These are phyloP conservation scores for Thalassiosira livingstoniorum DNA, from an alignment of 352 stramenopile species.

Conservation along the genomic window DNA sequence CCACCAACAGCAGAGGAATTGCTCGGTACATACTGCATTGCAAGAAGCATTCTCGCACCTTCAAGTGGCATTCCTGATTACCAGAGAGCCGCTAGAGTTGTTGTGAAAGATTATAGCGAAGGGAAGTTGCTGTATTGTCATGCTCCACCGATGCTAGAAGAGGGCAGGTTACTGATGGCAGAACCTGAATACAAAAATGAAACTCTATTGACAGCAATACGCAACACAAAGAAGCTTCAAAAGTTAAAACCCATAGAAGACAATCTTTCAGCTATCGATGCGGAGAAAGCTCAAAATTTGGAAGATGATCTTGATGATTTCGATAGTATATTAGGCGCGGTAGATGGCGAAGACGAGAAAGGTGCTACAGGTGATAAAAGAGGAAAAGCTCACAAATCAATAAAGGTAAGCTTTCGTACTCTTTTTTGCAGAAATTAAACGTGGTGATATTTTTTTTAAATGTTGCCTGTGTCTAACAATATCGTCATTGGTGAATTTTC, in stretches of 20 bases:
- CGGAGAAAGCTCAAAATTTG: slow-evolving; percentile 34
- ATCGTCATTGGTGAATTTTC: slow-evolving; percentile 60
- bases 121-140: slow-evolving; percentile 98
- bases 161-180: slow-evolving; percentile 30
- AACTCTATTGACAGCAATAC: slow-evolving; percentile 75
- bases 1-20: slow-evolving; percentile 87
- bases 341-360: slow-evolving; percentile 52
- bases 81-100: slow-evolving; percentile 92
- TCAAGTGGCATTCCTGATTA: slow-evolving; percentile 95
- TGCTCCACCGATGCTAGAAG: slow-evolving; percentile 86
- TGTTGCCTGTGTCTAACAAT: slow-evolving; percentile 9
- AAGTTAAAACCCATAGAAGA: slow-evolving; percentile 57
- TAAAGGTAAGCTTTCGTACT: slow-evolving; percentile 33
- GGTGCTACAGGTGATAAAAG: slow-evolving; percentile 49
- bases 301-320: slow-evolving; percentile 54
- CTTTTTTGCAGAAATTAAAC: neutral
- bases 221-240: slow-evolving; percentile 67
- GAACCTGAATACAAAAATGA: slow-evolving; percentile 69
- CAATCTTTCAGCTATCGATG: slow-evolving; percentile 13
- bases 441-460: neutral
- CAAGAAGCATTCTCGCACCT: slow-evolving; percentile 92
- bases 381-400: slow-evolving; percentile 69
- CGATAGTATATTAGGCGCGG: slow-evolving; percentile 59
- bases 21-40: slow-evolving; percentile 85
- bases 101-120: slow-evolving; percentile 98